Evolutionary conservation across 2,329 filamentous ascomycete species (phyloP), one percentile per base, ranked within the genome.

Genomic region (Tolypocladium ovalisporum): DNA sequence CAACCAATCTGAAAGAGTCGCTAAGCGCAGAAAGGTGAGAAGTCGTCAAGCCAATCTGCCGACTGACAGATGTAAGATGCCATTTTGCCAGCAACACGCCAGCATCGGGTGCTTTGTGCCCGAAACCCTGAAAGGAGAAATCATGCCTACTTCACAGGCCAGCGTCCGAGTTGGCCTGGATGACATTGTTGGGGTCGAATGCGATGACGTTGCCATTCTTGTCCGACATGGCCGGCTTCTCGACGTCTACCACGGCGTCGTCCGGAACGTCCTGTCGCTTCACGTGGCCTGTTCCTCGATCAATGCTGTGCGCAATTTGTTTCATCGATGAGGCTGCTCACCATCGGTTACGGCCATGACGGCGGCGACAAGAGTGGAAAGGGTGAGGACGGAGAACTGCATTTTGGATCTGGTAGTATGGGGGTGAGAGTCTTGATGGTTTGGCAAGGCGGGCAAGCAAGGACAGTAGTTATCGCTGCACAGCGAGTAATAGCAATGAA

Each of bases 361-460:
- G 64, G 75, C 70, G 57, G 76, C 70, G 68, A 73, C 71, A 60
- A 83, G 68, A 60, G 78, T 70, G 63, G 79, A 68, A 60, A 81
- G 58, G 64, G 75, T 71, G 64, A 77, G 61, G 61, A 76, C 60
- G 59, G 76, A 74, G 75, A 77, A 77, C 74, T 81, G 76, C 80
- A 83, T 83, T 51, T 51, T 51, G 47, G 19, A 34, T 29, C 34
- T 51, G 47, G 24, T n/a, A 29, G 24, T n/a, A 29, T 15, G 15
- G 8, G 9, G 2, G 27, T 19, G 44, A 51, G 9, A 32, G 44
- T n/a, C 4, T 40, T n/a, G 27, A 32, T 17, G 8, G 44, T 32
- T 8, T 29, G 27, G 27, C 44, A 32, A 51, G 17, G 44, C n/a
- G 29, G 10, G 4, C 4, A 19, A 22, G 44, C 32, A 47, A 51